A percentile compares a stretch with the other conserved stretches of the same genome.
These are phyloP conservation scores for Jaenimonas drosophilae DNA, from an alignment of 208 protist genomes.

Conservation along the genomic window DNA sequence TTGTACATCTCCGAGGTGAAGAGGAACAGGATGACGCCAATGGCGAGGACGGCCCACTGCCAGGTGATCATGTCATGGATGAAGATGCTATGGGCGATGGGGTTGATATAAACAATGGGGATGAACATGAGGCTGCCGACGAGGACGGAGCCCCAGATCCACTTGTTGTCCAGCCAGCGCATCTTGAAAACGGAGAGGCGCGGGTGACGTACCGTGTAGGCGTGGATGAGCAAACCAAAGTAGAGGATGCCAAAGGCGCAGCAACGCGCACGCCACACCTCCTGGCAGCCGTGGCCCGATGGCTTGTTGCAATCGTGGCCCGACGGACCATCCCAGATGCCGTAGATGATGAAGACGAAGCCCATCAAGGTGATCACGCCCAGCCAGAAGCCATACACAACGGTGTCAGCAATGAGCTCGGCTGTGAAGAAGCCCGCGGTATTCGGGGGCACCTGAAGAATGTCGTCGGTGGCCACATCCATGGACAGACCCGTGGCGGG, in stretches of 20 bases:
- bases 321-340: conserved; percentile 38
- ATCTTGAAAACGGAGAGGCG: conserved; percentile 69
- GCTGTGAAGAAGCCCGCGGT: conserved; percentile 69
- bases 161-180: conserved; percentile 83
- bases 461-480: conserved; percentile 59
- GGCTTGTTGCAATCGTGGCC: conserved; percentile 57
- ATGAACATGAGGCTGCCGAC: conserved; percentile 48
- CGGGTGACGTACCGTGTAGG: conserved; percentile 82
- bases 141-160: conserved; percentile 54
- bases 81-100: conserved; percentile 60
- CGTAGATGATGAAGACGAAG: conserved; percentile 65
- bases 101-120: conserved; percentile 69
- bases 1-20: conserved; percentile 66
- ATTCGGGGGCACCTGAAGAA: conserved; percentile 73
- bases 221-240: conserved; percentile 82
- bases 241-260: conserved; percentile 80
- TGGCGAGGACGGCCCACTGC: conserved; percentile 69
- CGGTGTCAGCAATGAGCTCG: conserved; percentile 72
- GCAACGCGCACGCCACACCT: conserved; percentile 65
- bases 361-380: conserved; percentile 37
- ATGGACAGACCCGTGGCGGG: conserved; percentile 73
- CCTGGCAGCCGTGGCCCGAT: conserved; percentile 26
- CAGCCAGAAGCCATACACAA: conserved; percentile 81
- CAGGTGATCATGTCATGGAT: conserved; percentile 77
- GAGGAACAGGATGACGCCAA: conserved; percentile 48